A percentile compares a stretch with the other conserved stretches of the same genome.
These are phyloP conservation scores for Solanum infundibuliforme DNA, from an alignment of 257 asterid species.

Conservation along the genomic window DNA sequence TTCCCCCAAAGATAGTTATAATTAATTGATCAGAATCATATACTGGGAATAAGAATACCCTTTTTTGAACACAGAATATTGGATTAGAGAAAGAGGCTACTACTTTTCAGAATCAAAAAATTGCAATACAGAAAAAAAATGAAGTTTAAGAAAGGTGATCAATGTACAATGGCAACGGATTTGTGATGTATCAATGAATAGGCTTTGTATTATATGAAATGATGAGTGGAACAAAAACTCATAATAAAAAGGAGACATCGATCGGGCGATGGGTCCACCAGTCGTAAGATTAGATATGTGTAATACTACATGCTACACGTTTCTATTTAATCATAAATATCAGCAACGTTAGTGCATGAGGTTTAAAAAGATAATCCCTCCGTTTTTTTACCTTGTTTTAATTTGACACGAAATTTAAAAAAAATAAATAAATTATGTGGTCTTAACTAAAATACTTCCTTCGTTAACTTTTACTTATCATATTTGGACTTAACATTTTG, in stretches of 20 bases:
- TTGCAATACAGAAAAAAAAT: neutral
- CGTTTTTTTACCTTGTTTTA: neutral
- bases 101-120: neutral
- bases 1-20: neutral
- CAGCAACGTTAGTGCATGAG: neutral
- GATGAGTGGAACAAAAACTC: neutral
- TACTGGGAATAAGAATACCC: conserved; percentile 36
- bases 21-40: conserved; percentile 12
- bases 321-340: neutral
- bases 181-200: neutral
- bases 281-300: neutral
- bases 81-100: conserved; percentile 4
- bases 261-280: neutral
- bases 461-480: no score
- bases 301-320: neutral
- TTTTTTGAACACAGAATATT: conserved; percentile 6
- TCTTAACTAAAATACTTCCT: neutral
- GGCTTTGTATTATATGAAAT: neutral
- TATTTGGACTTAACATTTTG: rapidly evolving
- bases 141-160: neutral
- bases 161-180: neutral
- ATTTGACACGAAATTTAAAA: neutral
- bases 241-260: neutral
- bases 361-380: neutral
- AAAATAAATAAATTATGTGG: neutral